phyloP scores from a whole-genome alignment of 768 basidiomycete genomes.

The Thelephora ganbajun region DNA sequence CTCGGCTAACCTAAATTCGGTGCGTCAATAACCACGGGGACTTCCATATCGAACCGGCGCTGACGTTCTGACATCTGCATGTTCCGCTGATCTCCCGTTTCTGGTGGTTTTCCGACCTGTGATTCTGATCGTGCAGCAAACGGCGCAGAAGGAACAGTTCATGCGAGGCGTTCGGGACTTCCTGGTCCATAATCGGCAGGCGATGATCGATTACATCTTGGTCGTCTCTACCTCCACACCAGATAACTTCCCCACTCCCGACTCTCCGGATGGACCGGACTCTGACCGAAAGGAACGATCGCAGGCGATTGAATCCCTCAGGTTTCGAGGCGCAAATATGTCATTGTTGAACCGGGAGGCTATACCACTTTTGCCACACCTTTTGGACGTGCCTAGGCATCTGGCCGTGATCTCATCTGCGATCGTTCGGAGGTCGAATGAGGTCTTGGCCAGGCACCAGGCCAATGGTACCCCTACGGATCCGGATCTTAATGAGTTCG shows the following conservation, averaged over 20 bases:
- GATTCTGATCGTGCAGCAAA: conserved; percentile 20
- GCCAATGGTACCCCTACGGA: conserved; percentile 14
- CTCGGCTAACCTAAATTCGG: conserved; percentile 71
- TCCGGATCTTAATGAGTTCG: conserved; percentile 37
- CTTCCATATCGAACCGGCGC: too few relatives aligned
- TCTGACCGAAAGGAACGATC: conserved; percentile 26
- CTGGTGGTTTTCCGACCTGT: not conserved
- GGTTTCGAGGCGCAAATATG: conserved; percentile 42
- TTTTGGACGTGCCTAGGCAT: conserved; percentile 68
- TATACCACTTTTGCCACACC: conserved; percentile 56
- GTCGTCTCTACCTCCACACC: conserved; percentile 47
- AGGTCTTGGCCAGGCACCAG: conserved; percentile 17
- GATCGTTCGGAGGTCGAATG: conserved; percentile 47
- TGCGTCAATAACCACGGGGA: conserved; percentile 19
- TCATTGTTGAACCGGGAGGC: conserved; percentile 51
- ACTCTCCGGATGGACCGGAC: conserved; percentile 16
- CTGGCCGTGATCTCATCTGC: conserved; percentile 65
- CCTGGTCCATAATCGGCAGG: conserved; percentile 41
- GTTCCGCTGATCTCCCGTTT: not conserved
- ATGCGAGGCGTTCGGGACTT: conserved; percentile 72
- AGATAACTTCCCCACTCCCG: conserved; percentile 11
- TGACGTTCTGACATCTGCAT: not conserved
- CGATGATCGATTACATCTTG: conserved; percentile 70
- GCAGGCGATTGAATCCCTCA: conserved; percentile 32
- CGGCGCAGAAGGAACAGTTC: conserved; percentile 62